Evolutionary conservation across 2,329 filamentous ascomycete species (phyloP).

Genomic region (Monosporascus cannonballus): DNA sequence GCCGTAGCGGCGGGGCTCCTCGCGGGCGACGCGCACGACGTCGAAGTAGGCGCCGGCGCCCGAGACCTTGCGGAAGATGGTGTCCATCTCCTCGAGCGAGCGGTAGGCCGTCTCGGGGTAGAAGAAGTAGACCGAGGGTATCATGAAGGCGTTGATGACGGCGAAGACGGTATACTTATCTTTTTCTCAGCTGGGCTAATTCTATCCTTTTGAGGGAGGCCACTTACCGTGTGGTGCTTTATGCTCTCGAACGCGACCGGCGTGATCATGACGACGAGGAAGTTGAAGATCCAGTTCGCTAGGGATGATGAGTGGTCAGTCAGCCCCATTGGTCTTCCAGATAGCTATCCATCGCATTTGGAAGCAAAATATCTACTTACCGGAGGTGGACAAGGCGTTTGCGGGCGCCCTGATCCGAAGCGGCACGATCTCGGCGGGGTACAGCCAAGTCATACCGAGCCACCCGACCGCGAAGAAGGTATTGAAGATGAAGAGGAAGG

Average conservation of each 20-base stretch:
- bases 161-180: slow-evolving; percentile 62
- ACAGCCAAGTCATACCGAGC: slow-evolving; percentile 53
- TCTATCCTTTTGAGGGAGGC: not conserved
- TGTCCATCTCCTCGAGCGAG: slow-evolving; percentile 61
- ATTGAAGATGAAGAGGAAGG: slow-evolving; percentile 46
- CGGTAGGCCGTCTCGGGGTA: slow-evolving; percentile 61
- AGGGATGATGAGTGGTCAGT: slow-evolving; percentile 29
- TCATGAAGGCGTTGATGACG: slow-evolving; percentile 56
- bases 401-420: slow-evolving; percentile 48
- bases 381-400: slow-evolving; percentile 43
- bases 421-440: slow-evolving; percentile 51
- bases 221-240: slow-evolving; percentile 33
- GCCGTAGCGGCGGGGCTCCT: slow-evolving; percentile 51
- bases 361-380: slow-evolving; percentile 24
- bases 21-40: slow-evolving; percentile 34
- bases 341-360: slow-evolving; percentile 7
- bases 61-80: slow-evolving; percentile 53
- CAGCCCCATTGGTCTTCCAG: not conserved
- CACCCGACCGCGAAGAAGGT: slow-evolving; percentile 47
- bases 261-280: slow-evolving; percentile 58
- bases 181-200: not conserved
- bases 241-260: slow-evolving; percentile 54
- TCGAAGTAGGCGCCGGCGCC: slow-evolving; percentile 34
- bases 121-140: slow-evolving; percentile 54
- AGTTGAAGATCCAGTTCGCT: slow-evolving; percentile 59